A percentile compares a stretch with the other conserved stretches of the same genome.
Conservation (phyloP, 176 grass and related monocot species). For the Bromus sterilis region DNA sequence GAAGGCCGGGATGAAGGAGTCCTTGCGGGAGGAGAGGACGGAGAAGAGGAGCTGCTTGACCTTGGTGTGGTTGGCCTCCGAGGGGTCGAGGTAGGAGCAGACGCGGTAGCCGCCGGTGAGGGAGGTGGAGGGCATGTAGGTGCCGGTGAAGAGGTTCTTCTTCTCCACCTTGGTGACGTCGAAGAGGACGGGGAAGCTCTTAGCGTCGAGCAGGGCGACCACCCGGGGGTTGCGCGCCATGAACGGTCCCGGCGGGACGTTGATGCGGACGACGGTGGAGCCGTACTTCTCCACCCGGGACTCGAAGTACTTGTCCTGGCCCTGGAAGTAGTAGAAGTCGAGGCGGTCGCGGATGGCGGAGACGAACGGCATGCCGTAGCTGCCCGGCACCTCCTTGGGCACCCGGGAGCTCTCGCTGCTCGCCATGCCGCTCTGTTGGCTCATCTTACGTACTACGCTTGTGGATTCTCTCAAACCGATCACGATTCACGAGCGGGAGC, state of each 20-base stretch:
- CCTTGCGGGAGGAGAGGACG: conserved; percentile 54
- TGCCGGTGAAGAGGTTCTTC: conserved; percentile 56
- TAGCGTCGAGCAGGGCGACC: conserved; percentile 57
- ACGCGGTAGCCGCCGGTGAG: conserved; percentile 69
- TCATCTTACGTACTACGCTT: no score
- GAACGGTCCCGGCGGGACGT: conserved; percentile 53
- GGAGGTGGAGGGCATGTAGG: conserved; percentile 62
- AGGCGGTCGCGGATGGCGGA: conserved; percentile 49
- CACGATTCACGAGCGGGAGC: no score
- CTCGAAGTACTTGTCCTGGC: conserved; percentile 67
- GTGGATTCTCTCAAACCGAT: no score
- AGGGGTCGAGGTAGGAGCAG: conserved; percentile 67
- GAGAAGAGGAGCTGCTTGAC: conserved; percentile 60
- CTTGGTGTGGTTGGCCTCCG: conserved; percentile 51
- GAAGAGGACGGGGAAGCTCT: conserved; percentile 71
- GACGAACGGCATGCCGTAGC: conserved; percentile 42
- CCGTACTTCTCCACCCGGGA: conserved; percentile 40
- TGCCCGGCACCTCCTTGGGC: conserved; percentile 26
- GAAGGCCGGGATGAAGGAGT: conserved; percentile 45
- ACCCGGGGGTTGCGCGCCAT: conserved; percentile 54
- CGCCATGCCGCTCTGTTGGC: neutral
- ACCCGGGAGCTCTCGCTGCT: neutral
- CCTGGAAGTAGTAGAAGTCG: conserved; percentile 74
- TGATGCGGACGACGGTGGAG: conserved; percentile 61
- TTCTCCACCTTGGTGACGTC: conserved; percentile 75